These are phyloP conservation scores for Globisporangium iwayamae DNA, from an alignment of 352 stramenopile species.

Conservation along the genomic window DNA sequence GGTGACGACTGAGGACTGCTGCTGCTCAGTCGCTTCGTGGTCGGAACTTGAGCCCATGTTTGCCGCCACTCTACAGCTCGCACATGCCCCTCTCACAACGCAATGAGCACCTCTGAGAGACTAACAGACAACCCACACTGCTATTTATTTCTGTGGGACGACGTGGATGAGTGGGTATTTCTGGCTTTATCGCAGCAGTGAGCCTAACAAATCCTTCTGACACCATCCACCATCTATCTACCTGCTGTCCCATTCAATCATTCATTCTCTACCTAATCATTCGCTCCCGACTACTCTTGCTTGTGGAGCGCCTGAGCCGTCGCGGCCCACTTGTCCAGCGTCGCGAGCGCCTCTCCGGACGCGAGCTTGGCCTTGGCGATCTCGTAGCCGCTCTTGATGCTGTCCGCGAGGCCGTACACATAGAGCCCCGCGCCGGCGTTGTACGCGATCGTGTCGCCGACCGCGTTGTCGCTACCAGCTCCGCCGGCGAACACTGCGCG, in stretches of 20 bases:
- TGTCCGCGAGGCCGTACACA: constrained; percentile 93
- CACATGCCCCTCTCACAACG: background rate
- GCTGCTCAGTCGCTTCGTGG: background rate
- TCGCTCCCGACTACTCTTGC: background rate
- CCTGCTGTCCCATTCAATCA: background rate
- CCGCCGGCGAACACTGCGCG: constrained; percentile 76
- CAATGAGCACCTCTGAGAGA: background rate
- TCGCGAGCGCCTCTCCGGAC: constrained; percentile 59
- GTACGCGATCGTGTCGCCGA: constrained; percentile 97
- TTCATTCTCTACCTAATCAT: constrained; percentile 4
- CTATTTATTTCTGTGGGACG: constrained; percentile 10
- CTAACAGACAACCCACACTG: background rate
- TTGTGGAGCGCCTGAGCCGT: constrained; percentile 52
- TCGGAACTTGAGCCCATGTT: background rate
- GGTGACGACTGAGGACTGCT: background rate
- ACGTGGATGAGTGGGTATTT: constrained; percentile 1
- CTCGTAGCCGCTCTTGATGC: constrained; percentile 85
- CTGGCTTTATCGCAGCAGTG: background rate
- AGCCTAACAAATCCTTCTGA: background rate
- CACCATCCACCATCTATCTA: background rate
- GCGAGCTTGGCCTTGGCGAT: constrained; percentile 71
- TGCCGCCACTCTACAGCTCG: background rate
- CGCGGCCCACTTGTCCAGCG: constrained; percentile 60
- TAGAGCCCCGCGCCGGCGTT: constrained; percentile 98
- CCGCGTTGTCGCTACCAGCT: constrained; percentile 88